phyloP scores from a whole-genome alignment of 148 eudicot genomes.

The Rhododendron vialii region DNA sequence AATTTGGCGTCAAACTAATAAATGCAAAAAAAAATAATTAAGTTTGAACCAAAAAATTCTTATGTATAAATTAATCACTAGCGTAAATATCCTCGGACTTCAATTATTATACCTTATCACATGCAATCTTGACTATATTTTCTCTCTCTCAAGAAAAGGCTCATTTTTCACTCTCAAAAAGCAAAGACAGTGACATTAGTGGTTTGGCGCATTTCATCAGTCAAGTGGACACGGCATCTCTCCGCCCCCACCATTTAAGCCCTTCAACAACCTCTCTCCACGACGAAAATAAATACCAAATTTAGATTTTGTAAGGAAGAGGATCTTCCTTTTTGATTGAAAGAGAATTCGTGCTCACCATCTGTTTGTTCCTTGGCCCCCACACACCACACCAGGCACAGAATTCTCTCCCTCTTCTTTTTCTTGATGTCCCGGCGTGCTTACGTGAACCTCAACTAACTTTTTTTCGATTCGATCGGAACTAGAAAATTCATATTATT shows the following conservation, averaged over 20 bases:
- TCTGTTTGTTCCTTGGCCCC: not conserved
- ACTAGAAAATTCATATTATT: too few relatives aligned
- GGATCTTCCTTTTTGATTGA: conserved; percentile 12
- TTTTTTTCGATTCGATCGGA: too few relatives aligned
- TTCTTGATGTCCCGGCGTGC: too few relatives aligned
- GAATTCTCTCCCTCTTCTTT: not conserved
- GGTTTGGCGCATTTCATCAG: conserved; percentile 19
- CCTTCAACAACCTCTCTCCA: not conserved
- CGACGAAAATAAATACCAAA: not conserved
- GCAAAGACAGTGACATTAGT: conserved; percentile 32
- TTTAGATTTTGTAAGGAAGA: not conserved
- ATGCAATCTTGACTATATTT: not conserved
- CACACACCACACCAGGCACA: not conserved
- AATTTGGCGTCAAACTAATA: too few relatives aligned
- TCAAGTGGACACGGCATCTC: conserved; percentile 57
- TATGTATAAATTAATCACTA: too few relatives aligned
- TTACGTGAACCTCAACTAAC: too few relatives aligned
- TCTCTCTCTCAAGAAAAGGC: not conserved
- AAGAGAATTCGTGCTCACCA: conserved; percentile 17
- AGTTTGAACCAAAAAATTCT: too few relatives aligned
- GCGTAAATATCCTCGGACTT: too few relatives aligned
- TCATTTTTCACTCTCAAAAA: not conserved
- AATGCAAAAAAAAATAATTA: fast-evolving
- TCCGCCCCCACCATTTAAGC: not conserved
- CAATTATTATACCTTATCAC: not conserved